Evolutionary conservation across 352 stramenopile species (phyloP).

Genomic region (Phytophthora hibernalis): DNA sequence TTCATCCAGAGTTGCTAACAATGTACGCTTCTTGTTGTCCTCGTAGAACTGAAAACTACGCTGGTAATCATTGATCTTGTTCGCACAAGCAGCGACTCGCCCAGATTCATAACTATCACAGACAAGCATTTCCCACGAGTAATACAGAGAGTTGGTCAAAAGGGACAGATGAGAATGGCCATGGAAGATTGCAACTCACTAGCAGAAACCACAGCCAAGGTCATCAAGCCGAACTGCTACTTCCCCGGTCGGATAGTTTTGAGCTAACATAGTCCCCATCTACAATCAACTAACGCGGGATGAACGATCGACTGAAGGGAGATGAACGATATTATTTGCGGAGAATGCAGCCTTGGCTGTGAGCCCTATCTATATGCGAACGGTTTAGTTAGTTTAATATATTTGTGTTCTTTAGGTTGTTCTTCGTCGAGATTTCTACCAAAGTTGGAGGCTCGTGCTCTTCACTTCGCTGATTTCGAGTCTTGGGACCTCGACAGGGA

Average conservation of each 20-base stretch:
- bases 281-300: not conserved
- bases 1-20: conserved; percentile 72
- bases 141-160: not conserved
- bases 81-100: conserved; percentile 72
- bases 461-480: conserved; percentile 4
- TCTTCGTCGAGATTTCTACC: not conserved
- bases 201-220: conserved; percentile 74
- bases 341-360: not conserved
- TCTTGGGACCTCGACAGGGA: conserved; percentile 15
- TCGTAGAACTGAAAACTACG: conserved; percentile 73
- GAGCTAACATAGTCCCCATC: conserved; percentile 17
- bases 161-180: not conserved
- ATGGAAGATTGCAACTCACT: conserved; percentile 36
- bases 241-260: conserved; percentile 56
- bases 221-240: conserved; percentile 63
- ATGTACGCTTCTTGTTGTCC: conserved; percentile 61
- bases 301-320: no score
- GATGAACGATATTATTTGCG: not conserved
- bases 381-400: no score
- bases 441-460: not conserved
- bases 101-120: conserved; percentile 62
- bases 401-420: not conserved
- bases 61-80: conserved; percentile 76
- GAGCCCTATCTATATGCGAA: not conserved
- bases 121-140: not conserved